Evolutionary conservation across 2,329 filamentous ascomycete species (phyloP).

Genomic region (Madurella fahalii): DNA sequence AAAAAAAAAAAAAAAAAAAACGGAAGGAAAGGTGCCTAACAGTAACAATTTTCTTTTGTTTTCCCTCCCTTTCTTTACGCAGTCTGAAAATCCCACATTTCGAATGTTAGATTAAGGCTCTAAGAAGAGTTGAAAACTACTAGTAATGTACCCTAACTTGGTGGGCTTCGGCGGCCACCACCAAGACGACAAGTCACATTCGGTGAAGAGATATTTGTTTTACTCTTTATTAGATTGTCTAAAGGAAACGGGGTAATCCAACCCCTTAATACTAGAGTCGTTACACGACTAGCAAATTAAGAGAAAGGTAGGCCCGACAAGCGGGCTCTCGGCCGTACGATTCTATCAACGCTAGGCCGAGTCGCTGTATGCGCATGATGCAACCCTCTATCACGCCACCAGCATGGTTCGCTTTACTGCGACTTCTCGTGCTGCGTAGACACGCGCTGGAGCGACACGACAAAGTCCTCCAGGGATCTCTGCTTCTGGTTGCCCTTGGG

Average conservation of each 20-base stretch:
- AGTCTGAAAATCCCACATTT: too few relatives aligned
- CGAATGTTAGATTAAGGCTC: too few relatives aligned
- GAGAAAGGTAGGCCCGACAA: constrained; percentile 16
- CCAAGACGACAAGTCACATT: constrained; percentile 4
- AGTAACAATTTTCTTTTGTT: too few relatives aligned
- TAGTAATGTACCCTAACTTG: too few relatives aligned
- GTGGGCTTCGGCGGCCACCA: not conserved
- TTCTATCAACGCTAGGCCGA: constrained; percentile 17
- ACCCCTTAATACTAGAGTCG: constrained; percentile 15
- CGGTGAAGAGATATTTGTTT: constrained; percentile 8
- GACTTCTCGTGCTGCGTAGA: constrained; percentile 91
- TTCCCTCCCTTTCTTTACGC: too few relatives aligned
- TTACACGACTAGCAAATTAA: constrained; percentile 15
- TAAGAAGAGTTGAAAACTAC: too few relatives aligned
- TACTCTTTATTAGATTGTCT: constrained; percentile 25
- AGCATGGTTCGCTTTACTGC: constrained; percentile 47
- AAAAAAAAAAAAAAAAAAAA: too few relatives aligned
- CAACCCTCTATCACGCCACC: constrained; percentile 7
- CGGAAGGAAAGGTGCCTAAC: too few relatives aligned
- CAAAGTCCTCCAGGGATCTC: constrained; percentile 82
- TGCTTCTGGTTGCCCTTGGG: constrained; percentile 79
- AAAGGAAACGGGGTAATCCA: constrained; percentile 18
- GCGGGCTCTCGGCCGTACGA: constrained; percentile 14
- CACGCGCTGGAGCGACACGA: constrained; percentile 84
- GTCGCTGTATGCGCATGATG: constrained; percentile 9